phyloP scores from a whole-genome alignment of 768 basidiomycete species.

The Tricholomella constricta region DNA sequence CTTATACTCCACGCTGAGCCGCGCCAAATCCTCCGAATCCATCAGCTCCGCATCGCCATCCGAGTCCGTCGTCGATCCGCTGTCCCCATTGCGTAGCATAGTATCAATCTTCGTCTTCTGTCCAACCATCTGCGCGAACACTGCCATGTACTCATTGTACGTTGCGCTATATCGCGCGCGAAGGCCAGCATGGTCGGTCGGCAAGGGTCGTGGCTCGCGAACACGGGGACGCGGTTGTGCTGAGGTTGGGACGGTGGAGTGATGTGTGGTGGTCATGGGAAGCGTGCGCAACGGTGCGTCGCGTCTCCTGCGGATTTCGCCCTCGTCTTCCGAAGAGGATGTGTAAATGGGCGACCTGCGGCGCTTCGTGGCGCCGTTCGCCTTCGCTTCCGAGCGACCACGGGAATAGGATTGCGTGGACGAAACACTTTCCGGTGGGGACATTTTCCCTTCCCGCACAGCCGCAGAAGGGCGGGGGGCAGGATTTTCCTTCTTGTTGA shows the following conservation, averaged over 20 bases:
- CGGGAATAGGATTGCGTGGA: constrained; percentile 19
- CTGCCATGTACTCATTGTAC: constrained; percentile 52
- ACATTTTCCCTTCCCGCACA: constrained; percentile 9
- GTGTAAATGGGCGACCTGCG: constrained; percentile 67
- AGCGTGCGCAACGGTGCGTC: constrained; percentile 25
- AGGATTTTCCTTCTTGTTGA: constrained; percentile 17
- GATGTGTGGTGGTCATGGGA: constrained; percentile 21
- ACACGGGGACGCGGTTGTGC: constrained; percentile 27
- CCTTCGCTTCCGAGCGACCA: constrained; percentile 19
- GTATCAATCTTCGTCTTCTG: constrained; percentile 56
- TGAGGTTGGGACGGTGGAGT: background rate
- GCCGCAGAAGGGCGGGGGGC: constrained; percentile 1
- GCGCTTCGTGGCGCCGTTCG: constrained; percentile 36
- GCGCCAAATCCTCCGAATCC: constrained; percentile 52
- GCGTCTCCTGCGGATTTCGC: constrained; percentile 32
- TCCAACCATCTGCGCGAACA: constrained; percentile 46
- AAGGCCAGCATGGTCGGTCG: constrained; percentile 52
- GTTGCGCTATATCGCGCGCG: constrained; percentile 53
- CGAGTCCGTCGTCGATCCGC: constrained; percentile 46
- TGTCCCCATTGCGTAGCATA: constrained; percentile 42
- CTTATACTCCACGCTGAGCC: constrained; percentile 45
- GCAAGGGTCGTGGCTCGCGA: constrained; percentile 35
- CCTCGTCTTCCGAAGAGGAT: constrained; percentile 61
- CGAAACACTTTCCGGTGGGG: constrained; percentile 17
- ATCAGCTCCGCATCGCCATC: constrained; percentile 57